Evolutionary conservation across 495 filamentous ascomycete genomes (phyloP), one percentile per base, ranked within the genome.

Genomic region (Pseudomonodictys pantanalensis): DNA sequence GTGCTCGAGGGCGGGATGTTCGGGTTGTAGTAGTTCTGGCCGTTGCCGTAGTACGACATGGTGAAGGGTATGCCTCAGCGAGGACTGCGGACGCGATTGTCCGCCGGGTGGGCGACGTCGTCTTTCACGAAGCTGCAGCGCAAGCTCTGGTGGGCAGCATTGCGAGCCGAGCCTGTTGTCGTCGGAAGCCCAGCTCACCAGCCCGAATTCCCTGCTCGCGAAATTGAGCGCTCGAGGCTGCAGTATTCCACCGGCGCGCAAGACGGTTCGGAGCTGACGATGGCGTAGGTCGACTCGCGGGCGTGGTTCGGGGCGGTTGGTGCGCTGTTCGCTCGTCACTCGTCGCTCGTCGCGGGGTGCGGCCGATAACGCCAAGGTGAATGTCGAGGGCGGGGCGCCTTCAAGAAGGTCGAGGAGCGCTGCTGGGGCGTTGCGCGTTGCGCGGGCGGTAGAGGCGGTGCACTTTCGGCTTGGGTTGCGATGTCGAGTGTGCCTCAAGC

Each of bases 21-120:
- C 32, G 53, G 60, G 38, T 63, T 66, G 62, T 75, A 78, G 61
- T 81, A 80, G 52, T 46, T 56, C 30, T 79, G 73, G 42, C 78
- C 79, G 64, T 80, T 77, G 58, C 75, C 73, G 65, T 81, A 78
- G 57, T 78, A 76, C 30, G 77, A 72, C 78, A 81, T 81, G 50
- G 48, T 56, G 58, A 1, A 29, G 18, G 26, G 22, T 26, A 7
- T n/a, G n/a, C n/a, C n/a, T 39, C 29, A 23, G 32, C 22, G 20
- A 41, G 28, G 18, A 11, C 22, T 46, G 18, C 22, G 24, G 30
- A 7, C n/a, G 32, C 18, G 22, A 39, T 25, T 23, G 41, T 11
- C 17, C 2, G 25, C 24, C 28, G 49, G 29, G 22, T 45, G 46
- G 64, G 24, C 32, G 26, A 18, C 22, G 29, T 59, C 47, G 55